These are phyloP conservation scores for Termitomyces sp. DNA, from an alignment of 768 basidiomycete genomes.

Conservation along the genomic window DNA sequence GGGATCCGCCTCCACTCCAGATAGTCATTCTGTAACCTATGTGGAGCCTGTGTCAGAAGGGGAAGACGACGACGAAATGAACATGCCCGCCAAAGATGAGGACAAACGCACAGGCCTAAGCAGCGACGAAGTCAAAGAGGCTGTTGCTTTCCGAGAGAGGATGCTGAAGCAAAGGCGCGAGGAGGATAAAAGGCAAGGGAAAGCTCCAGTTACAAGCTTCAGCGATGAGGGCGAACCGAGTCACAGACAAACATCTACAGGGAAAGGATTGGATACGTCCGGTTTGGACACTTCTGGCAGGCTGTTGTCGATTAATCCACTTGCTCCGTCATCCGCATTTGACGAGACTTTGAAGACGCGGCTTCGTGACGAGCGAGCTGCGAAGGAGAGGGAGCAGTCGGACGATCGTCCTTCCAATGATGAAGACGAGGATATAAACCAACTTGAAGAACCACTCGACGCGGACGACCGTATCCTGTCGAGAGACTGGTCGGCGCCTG, in stretches of 20 bases:
- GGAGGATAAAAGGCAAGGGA: conserved; percentile 24
- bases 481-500: conserved; percentile 72
- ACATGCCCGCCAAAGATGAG: conserved; percentile 76
- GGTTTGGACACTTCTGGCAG: too few relatives aligned
- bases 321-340: conserved; percentile 79
- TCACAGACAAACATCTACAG: conserved; percentile 22
- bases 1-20: conserved; percentile 40
- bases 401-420: conserved; percentile 31
- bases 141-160: conserved; percentile 82
- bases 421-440: conserved; percentile 34
- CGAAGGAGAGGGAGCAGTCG: conserved; percentile 22
- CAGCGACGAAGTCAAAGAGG: conserved; percentile 73
- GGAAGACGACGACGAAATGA: conserved; percentile 80
- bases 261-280: conserved; percentile 21
- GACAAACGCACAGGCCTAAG: conserved; percentile 75
- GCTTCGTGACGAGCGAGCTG: conserved; percentile 37
- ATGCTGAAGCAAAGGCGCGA: conserved; percentile 53
- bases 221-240: conserved; percentile 7
- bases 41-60: conserved; percentile 93
- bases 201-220: conserved; percentile 4
- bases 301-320: conserved; percentile 73
- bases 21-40: conserved; percentile 44
- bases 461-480: conserved; percentile 55
- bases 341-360: conserved; percentile 80
- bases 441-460: conserved; percentile 18